Evolutionary conservation across 768 basidiomycete genomes (phyloP).

Genomic region (Rhizopogon salebrosus): DNA sequence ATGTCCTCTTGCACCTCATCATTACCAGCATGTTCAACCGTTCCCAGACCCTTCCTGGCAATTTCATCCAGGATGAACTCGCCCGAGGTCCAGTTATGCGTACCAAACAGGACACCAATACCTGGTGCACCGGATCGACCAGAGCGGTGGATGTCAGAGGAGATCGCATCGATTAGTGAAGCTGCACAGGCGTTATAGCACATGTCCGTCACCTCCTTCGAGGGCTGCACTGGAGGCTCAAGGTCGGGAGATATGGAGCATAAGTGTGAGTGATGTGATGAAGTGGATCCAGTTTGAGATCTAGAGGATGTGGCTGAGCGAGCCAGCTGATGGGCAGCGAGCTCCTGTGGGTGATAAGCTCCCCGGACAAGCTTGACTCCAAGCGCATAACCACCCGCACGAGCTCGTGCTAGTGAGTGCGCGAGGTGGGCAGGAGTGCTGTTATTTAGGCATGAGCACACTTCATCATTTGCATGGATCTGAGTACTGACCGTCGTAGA

Average conservation of each 20-base stretch:
- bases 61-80: slow-evolving; percentile 58
- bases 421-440: slow-evolving; percentile 69
- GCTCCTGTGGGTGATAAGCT: slow-evolving; percentile 82
- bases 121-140: slow-evolving; percentile 4
- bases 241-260: slow-evolving; percentile 53
- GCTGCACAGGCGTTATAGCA: slow-evolving; percentile 63
- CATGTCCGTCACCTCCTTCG: slow-evolving; percentile 68
- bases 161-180: slow-evolving; percentile 51
- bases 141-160: slow-evolving; percentile 39
- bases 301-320: slow-evolving; percentile 16
- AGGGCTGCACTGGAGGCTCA: slow-evolving; percentile 61
- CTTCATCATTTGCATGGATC: not conserved
- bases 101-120: slow-evolving; percentile 76
- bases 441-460: not conserved
- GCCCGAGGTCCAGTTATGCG: slow-evolving; percentile 77
- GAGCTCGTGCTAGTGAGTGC: slow-evolving; percentile 61
- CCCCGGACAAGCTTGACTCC: slow-evolving; percentile 93
- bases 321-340: slow-evolving; percentile 33
- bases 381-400: slow-evolving; percentile 60
- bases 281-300: not conserved
- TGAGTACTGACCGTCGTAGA: slow-evolving; percentile 54
- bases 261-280: not conserved
- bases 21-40: not conserved
- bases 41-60: slow-evolving; percentile 42
- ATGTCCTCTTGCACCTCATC: slow-evolving; percentile 17